Conservation (phyloP, 345 rosid genomes). For the Raphanus sativus region DNA sequence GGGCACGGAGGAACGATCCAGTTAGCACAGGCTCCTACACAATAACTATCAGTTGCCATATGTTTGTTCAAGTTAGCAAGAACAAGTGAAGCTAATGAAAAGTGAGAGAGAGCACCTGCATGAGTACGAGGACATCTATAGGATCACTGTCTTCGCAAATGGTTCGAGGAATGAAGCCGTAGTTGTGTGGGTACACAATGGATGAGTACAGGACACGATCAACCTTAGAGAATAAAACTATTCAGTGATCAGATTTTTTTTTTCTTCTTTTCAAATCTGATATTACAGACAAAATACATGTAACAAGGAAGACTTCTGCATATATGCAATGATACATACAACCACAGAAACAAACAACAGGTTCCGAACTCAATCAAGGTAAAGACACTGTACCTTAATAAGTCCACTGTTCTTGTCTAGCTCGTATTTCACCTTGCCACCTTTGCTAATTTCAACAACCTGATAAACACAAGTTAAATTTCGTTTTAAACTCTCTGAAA, state of each 20-base stretch:
- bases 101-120: constrained; percentile 65
- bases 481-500: not conserved
- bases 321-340: not conserved
- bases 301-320: not conserved
- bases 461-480: constrained; percentile 25
- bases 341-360: not conserved
- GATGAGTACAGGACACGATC: constrained; percentile 97
- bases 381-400: constrained; percentile 57
- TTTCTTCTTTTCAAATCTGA: not conserved
- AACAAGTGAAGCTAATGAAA: not conserved
- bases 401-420: constrained; percentile 90
- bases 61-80: not conserved
- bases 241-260: not conserved
- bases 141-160: constrained; percentile 98
- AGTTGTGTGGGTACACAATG: constrained; percentile 97
- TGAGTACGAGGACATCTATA: constrained; percentile 87
- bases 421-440: constrained; percentile 95
- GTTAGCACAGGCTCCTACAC: constrained; percentile 86
- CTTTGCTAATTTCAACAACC: constrained; percentile 95
- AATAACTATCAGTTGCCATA: constrained; percentile 12
- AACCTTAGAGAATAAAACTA: constrained; percentile 52
- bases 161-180: constrained; percentile 95
- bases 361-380: not conserved
- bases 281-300: not conserved
- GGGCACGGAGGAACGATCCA: constrained; percentile 92